phyloP scores from a whole-genome alignment of 257 asterid genomes.

The Mentha longifolia region DNA sequence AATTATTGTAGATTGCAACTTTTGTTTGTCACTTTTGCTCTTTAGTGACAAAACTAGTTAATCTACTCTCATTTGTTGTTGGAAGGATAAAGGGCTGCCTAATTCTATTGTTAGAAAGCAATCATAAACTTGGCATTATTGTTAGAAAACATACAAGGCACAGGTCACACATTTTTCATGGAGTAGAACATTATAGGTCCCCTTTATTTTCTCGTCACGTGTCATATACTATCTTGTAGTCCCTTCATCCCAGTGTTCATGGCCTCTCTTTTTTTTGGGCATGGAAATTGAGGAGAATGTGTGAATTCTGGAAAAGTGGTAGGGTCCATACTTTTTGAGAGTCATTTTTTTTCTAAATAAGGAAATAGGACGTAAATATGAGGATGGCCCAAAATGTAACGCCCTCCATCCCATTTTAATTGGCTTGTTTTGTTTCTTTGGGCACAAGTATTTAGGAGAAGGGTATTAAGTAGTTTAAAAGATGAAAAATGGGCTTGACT shows the following conservation, averaged over 20 bases:
- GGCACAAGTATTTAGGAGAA: too few relatives aligned
- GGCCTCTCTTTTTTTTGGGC: too few relatives aligned
- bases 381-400: too few relatives aligned
- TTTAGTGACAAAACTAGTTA: not conserved
- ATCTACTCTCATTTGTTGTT: not conserved
- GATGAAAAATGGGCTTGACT: too few relatives aligned
- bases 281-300: too few relatives aligned
- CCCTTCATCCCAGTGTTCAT: not conserved
- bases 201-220: not conserved
- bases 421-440: too few relatives aligned
- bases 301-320: too few relatives aligned
- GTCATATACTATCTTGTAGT: not conserved
- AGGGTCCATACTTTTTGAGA: too few relatives aligned
- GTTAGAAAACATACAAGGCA: not conserved
- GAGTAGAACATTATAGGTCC: not conserved
- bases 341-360: too few relatives aligned
- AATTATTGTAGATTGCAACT: not conserved
- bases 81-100: conserved; percentile 4
- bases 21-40: not conserved
- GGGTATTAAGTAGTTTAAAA: too few relatives aligned
- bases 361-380: too few relatives aligned
- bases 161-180: not conserved
- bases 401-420: too few relatives aligned
- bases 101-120: not conserved
- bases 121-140: conserved; percentile 11